These are phyloP conservation scores for Pseudophaeomoniella oleicola DNA, from an alignment of 2,329 filamentous ascomycete genomes.

Conservation along the genomic window DNA sequence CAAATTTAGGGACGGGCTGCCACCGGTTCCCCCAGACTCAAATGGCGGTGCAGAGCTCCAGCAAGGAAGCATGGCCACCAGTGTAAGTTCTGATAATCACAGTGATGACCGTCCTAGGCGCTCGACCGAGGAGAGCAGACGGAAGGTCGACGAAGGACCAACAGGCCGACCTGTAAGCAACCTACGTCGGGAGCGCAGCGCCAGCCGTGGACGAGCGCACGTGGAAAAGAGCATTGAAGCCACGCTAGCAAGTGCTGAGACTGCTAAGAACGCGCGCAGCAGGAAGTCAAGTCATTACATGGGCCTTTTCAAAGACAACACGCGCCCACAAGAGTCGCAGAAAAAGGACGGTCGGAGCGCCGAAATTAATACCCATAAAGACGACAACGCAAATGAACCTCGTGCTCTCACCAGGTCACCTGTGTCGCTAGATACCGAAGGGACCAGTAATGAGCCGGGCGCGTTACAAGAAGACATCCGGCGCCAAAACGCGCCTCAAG, in stretches of 20 bases:
- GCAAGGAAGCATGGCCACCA: too few relatives aligned
- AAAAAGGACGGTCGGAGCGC: constrained; percentile 29
- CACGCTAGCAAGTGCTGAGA: constrained; percentile 43
- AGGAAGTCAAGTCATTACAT: constrained; percentile 53
- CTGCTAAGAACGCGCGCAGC: constrained; percentile 39
- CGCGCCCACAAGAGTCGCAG: constrained; percentile 37
- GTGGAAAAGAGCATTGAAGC: constrained; percentile 52
- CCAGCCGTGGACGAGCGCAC: constrained; percentile 28
- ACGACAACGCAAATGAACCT: neutral
- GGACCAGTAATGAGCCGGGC: too few relatives aligned
- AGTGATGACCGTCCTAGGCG: too few relatives aligned
- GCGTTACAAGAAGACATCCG: neutral
- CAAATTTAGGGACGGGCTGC: neutral
- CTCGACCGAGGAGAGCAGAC: neutral
- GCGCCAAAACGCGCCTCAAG: neutral
- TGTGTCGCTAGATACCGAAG: neutral
- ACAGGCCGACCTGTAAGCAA: constrained; percentile 12
- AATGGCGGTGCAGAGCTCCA: too few relatives aligned
- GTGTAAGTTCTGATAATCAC: too few relatives aligned
- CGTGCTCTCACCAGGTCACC: neutral
- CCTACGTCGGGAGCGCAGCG: constrained; percentile 20
- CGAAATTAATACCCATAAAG: neutral
- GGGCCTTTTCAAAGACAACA: constrained; percentile 50
- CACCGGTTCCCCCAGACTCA: neutral
- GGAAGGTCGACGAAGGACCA: neutral